A percentile compares a stretch with the other conserved stretches of the same genome.
These are phyloP conservation scores for Trypanosoma melophagium DNA, from an alignment of 208 protist genomes.

Conservation along the genomic window DNA sequence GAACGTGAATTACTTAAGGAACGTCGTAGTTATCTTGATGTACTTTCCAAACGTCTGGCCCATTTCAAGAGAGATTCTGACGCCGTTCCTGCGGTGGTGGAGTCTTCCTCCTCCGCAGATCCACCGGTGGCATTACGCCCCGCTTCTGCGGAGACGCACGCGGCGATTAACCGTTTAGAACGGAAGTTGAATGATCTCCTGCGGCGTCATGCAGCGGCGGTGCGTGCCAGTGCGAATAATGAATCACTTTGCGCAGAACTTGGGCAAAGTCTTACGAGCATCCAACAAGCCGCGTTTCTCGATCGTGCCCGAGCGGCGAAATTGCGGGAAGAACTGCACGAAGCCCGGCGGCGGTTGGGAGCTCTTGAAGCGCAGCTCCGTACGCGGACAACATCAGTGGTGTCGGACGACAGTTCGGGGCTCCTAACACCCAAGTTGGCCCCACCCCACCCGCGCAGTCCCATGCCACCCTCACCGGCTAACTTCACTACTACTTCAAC, in stretches of 20 bases:
- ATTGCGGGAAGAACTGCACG: slow-evolving; percentile 64
- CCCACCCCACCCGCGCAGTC: too few relatives aligned
- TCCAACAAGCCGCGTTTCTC: slow-evolving; percentile 65
- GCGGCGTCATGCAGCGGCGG: slow-evolving; percentile 50
- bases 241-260: slow-evolving; percentile 58
- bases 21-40: slow-evolving; percentile 63
- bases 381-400: slow-evolving; percentile 3
- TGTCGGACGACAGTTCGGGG: slow-evolving; percentile 23
- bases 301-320: slow-evolving; percentile 61
- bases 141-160: slow-evolving; percentile 24
- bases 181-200: slow-evolving; percentile 66
- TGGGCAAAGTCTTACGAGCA: slow-evolving; percentile 44
- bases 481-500: too few relatives aligned
- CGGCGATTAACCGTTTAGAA: slow-evolving; percentile 50
- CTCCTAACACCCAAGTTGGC: slow-evolving; percentile 6
- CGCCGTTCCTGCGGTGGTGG: too few relatives aligned
- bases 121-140: slow-evolving; percentile 1
- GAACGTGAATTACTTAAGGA: slow-evolving; percentile 75
- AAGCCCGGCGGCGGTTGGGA: slow-evolving; percentile 36
- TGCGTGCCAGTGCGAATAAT: slow-evolving; percentile 40
- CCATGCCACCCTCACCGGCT: too few relatives aligned
- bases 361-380: slow-evolving; percentile 26
- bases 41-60: slow-evolving; percentile 29
- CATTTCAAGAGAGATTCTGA: slow-evolving; percentile 13
- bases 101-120: too few relatives aligned